Base-by-base conservation (phyloP, 2,329 filamentous ascomycete species). In the Cladorrhinum sp. region DNA sequence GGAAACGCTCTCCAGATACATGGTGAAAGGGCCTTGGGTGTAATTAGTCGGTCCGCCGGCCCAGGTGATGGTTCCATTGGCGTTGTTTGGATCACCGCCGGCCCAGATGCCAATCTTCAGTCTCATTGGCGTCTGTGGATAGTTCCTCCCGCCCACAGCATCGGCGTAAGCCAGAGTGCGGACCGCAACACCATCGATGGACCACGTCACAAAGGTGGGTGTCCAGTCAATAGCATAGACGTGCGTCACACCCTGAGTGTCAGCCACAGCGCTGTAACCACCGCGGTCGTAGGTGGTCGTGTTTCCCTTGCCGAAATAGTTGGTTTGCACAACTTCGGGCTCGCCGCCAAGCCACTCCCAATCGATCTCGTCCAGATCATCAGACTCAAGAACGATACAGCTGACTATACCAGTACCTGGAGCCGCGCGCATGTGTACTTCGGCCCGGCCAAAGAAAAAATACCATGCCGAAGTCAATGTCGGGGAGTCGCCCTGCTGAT, bases 371-470 rank as follows among this genome's bases (percentile, higher is more conserved):
- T 99, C 95, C 51, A 97, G 83, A 70, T 86, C 85, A 73, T 98
- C 94, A 12, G 93, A 97, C 76, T 96, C 88, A 65, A 99, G 80
- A 8, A 99, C 92, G 14, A 95, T 83, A 50, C 92, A 95, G 74
- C 92, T 96, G 66, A 99, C 93, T 69, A 99, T 97, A 62, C 95
- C 95, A 9, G 85, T 87, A 7, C 95, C 95, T 0, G 92, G 88
- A 9, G 95, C 92, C 21, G 91, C 87, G 76, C 94, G 92, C 79
- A 97, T 82, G 30, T 86, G 88, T 67, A 93, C 85, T 66, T 96
- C 90, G 71, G 97, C 90, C 65, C 88, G 90, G 67, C 95, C 95
- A 74, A 97, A 99, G 95, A 99, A 98, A 79, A 99, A 96, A 81
- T 97, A 98, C 85, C 96, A 98, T 70, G 94, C 86, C 63, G 92